Base-by-base conservation (phyloP, 768 basidiomycete species). In the Gyrodon lividus region DNA sequence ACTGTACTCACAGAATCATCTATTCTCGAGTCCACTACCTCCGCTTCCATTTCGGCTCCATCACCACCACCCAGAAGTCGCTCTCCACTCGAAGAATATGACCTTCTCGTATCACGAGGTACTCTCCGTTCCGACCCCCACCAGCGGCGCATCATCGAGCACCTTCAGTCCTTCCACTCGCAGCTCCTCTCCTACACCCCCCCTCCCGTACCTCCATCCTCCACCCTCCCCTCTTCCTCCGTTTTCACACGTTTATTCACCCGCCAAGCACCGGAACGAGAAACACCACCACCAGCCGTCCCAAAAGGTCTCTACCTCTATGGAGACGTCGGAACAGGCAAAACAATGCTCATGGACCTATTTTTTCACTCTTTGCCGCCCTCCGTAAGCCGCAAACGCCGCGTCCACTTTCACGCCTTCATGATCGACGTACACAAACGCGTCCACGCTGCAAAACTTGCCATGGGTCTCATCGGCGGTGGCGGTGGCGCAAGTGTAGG, bases 391-490 rank as follows among this genome's bases (percentile, higher is more conserved):
- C 80, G 82, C 52, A 92, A 91, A 70, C 86, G 90, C 48, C 80
- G 97, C 26, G 92, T 98, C 14, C 97, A 99, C 69, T 99, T 99
- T 67, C 95, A 98, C 65, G 92, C 93, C 1, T 98, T 99, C 77
- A 98, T 99, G 97, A 85, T 98, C 55, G 97, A 99, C 65, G 94
- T 98, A 19, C 92, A 98, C 68, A 97, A 96, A 64, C 86, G 93
- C 16, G 68, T 95, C 4, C 94, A 98, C 59, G 83, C 84, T 2
- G 80, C 88, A 34, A 94, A 93, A 72, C 73, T 80, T 38, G 77
- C 80, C 50, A 80, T 85, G 73, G 88, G 89, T 2, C 72, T 75
- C 55, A 66, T 78, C 14, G 81, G 83, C 19, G 61, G 61, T 0
- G 65, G 63, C 20, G 61, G 64, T 2, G 61, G 63, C 44, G 43